Percentiles rank a stretch among this genome's conserved stretches.
phyloP scores from a whole-genome alignment of 163 green algal genomes.

The Chlamydomonas reinhardtii region DNA sequence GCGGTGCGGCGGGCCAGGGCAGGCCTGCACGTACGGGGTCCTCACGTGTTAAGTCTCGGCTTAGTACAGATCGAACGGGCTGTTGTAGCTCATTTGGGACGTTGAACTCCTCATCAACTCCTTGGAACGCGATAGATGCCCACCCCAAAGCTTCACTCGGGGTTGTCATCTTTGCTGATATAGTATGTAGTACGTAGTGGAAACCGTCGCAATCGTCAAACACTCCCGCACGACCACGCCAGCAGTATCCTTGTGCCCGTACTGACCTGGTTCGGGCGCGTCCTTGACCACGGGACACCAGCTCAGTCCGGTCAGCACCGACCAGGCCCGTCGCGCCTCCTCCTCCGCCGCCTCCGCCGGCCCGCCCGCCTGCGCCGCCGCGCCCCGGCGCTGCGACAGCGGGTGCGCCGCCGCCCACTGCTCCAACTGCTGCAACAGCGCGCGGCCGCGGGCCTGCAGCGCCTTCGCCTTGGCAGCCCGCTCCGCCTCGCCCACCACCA shows the following conservation, averaged over 20 bases:
- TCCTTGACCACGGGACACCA: slow-evolving; percentile 75
- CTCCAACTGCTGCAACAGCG: slow-evolving; percentile 69
- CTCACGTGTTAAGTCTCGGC: no score
- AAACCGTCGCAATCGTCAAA: no score
- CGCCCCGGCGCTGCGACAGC: neutral
- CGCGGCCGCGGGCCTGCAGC: slow-evolving; percentile 19
- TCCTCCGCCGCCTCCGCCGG: slow-evolving; percentile 6
- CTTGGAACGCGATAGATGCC: no score
- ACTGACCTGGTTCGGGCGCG: slow-evolving; percentile 45
- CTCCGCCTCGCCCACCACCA: neutral
- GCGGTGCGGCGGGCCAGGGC: slow-evolving; percentile 13
- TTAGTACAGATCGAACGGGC: no score
- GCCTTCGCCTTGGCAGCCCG: neutral
- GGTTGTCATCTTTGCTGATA: no score
- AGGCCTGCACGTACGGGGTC: slow-evolving; percentile 13
- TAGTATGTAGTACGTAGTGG: no score
- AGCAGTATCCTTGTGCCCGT: no score
- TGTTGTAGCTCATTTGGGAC: no score
- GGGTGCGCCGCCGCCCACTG: slow-evolving; percentile 32
- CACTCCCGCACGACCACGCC: no score
- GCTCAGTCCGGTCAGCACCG: slow-evolving; percentile 52
- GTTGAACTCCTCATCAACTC: no score
- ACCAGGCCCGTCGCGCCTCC: slow-evolving; percentile 48
- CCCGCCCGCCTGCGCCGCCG: neutral
- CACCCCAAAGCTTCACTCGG: no score